Conservation (phyloP, 225 moss, liverwort and hornwort species). For the Polytrichum commune region DNA sequence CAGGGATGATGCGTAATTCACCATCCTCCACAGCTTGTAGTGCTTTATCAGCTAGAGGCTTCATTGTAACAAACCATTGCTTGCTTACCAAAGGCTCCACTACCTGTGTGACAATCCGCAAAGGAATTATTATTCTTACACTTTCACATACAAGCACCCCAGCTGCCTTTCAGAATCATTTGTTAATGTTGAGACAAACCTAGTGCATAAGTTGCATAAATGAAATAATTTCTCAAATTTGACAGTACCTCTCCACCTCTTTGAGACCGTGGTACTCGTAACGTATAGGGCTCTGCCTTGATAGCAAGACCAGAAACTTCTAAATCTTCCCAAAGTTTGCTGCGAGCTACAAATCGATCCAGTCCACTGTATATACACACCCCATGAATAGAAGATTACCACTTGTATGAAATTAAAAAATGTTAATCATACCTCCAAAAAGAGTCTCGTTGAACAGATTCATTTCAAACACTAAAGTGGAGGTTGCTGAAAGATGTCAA, state of each 20-base stretch:
- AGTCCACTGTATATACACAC: constrained; percentile 48
- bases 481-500: neutral
- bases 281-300: constrained; percentile 68
- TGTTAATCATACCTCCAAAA: no score
- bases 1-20: constrained; percentile 74
- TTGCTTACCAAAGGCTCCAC: constrained; percentile 91
- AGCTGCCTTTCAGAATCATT: no score
- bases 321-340: constrained; percentile 78
- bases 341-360: constrained; percentile 82
- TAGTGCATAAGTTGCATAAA: no score
- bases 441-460: neutral
- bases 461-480: neutral
- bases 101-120: constrained; percentile 32
- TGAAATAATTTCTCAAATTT: no score
- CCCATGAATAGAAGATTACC: no score
- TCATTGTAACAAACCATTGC: constrained; percentile 88
- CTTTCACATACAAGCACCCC: no score
- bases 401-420: no score
- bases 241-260: constrained; percentile 89
- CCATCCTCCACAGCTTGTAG: constrained; percentile 65
- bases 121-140: no score
- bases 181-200: no score
- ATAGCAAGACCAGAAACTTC: constrained; percentile 68
- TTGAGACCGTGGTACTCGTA: constrained; percentile 92
- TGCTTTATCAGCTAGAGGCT: constrained; percentile 76